Evolutionary conservation across 2,329 filamentous ascomycete genomes (phyloP).

Genomic region (Arthroderma uncinatum): DNA sequence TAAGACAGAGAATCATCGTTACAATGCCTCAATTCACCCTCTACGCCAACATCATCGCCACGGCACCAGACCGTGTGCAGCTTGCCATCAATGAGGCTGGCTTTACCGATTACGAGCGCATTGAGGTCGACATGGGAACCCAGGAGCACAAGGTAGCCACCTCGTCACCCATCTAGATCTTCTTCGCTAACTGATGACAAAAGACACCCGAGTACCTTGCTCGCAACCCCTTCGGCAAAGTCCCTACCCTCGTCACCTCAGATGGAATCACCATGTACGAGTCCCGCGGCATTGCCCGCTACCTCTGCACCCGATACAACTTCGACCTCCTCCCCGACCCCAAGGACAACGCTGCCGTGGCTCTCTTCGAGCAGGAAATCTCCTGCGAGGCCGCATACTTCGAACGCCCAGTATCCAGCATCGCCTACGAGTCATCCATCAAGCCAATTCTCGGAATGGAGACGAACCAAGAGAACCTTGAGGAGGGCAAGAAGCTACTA

Average conservation of each 20-base stretch:
- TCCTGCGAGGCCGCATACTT: constrained; percentile 36
- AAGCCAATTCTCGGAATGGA: constrained; percentile 37
- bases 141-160: constrained; percentile 34
- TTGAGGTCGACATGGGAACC: constrained; percentile 30
- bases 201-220: constrained; percentile 19
- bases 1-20: neutral
- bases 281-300: constrained; percentile 40
- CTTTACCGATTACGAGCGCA: constrained; percentile 35
- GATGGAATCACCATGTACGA: constrained; percentile 38
- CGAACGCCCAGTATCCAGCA: constrained; percentile 33
- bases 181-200: neutral
- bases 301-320: constrained; percentile 38
- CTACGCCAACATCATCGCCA: constrained; percentile 33
- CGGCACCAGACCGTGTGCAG: constrained; percentile 36
- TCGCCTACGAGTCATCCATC: constrained; percentile 38
- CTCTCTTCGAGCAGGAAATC: constrained; percentile 38
- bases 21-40: constrained; percentile 27
- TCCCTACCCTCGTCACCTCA: constrained; percentile 31
- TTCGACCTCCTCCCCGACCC: constrained; percentile 34
- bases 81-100: constrained; percentile 36
- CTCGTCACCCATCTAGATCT: neutral
- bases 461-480: constrained; percentile 33
- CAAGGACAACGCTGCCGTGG: constrained; percentile 32
- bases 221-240: constrained; percentile 35
- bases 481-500: constrained; percentile 28